Evolutionary conservation across 202 grass and related monocot species (phyloP), one percentile per base, ranked within the genome.

Genomic region (Miscanthus sacchariflorus): DNA sequence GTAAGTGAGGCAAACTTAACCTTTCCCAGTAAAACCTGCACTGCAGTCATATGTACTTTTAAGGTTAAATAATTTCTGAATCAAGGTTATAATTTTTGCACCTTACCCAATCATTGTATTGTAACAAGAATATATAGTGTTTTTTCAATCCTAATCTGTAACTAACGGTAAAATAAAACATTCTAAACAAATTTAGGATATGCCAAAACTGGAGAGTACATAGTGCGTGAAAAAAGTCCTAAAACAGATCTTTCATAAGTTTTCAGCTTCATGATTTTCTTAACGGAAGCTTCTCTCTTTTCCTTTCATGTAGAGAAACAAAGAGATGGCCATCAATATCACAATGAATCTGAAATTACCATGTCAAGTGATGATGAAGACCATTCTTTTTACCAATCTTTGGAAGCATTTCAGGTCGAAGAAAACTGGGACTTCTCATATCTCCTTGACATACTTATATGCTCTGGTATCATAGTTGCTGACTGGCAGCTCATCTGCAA

Each of bases 381-480:
- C 12, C 71, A 83, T 88, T 67, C 68, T 83, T 86, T 84, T 56
- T 83, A 84, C 82, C 78, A 87, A 21, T 92, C 79, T 72, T 65
- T 95, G 82, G 92, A 93, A 86, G 91, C 84, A 88, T 93, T 99
- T 81, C 89, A 86, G 85, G 80, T 93, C 48, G 91, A 95, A 87
- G 97, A 99, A 83, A 94, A 97, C 78, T 93, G 97, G 68, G 91
- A 97, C 81, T 99, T 91, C 85, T 97, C 93, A 1, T 99, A 97
- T 88, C 85, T 99, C 52, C 93, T 99, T 43, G 97, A 99, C 74
- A 91, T 99, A 40, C 90, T 99, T 27, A 95, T 99, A 80, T 56
- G 75, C 86, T 97, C 94, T 30, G 97, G 97, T 89, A 84, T 99
- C 74, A 80, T 95, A 83, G 40, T 92, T 4, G 49, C 84, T 15